A percentile compares a stretch with the other conserved stretches of the same genome.
Conservation (phyloP, 2,329 filamentous ascomycete genomes). For the Thelonectria discophora region DNA sequence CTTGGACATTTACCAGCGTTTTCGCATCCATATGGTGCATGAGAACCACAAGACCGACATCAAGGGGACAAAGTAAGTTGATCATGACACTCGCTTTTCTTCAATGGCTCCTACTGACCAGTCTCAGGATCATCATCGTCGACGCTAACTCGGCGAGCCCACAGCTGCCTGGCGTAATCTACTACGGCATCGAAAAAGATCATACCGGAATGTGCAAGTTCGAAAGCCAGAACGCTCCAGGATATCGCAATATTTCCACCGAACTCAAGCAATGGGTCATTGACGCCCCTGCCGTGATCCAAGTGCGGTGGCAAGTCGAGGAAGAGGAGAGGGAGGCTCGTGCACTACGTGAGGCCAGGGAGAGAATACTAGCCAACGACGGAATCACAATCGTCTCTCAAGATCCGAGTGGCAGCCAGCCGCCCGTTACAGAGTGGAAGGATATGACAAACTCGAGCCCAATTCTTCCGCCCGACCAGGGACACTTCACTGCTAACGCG, state of each 20-base stretch:
- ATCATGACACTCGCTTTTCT: neutral
- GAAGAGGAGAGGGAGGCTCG: slow-evolving; percentile 59
- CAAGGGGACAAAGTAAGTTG: slow-evolving; percentile 64
- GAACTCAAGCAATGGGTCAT: slow-evolving; percentile 61
- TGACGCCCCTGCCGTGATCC: slow-evolving; percentile 63
- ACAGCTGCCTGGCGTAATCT: slow-evolving; percentile 72
- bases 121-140: slow-evolving; percentile 65
- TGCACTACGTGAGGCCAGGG: slow-evolving; percentile 55
- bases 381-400: slow-evolving; percentile 42
- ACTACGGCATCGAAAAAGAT: slow-evolving; percentile 79
- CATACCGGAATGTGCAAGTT: slow-evolving; percentile 80
- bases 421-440: neutral
- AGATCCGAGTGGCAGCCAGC: slow-evolving; percentile 9
- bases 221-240: slow-evolving; percentile 68
- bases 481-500: slow-evolving; percentile 7
- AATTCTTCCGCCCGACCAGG: slow-evolving; percentile 5
- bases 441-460: slow-evolving; percentile 12
- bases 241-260: slow-evolving; percentile 64
- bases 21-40: slow-evolving; percentile 79
- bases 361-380: slow-evolving; percentile 59
- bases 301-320: slow-evolving; percentile 68
- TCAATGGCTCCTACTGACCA: slow-evolving; percentile 10
- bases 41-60: slow-evolving; percentile 77
- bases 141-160: slow-evolving; percentile 76
- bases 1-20: slow-evolving; percentile 74